These are phyloP conservation scores for Pythium grandisporangium DNA, from an alignment of 352 stramenopile genomes.

Conservation along the genomic window DNA sequence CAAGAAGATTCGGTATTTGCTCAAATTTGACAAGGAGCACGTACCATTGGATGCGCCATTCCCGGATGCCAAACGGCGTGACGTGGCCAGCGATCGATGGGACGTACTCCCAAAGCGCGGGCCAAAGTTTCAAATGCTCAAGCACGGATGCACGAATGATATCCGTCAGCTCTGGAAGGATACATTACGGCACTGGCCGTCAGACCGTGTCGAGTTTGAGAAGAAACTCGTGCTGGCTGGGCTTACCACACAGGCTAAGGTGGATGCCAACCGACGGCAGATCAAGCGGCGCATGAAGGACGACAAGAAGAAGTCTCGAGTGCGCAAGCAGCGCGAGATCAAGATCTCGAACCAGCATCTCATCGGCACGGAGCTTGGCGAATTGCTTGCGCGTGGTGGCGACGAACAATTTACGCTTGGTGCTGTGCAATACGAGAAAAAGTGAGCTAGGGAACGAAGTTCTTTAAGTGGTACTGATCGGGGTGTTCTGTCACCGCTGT, in stretches of 20 bases:
- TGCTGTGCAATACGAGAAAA: constrained; percentile 74
- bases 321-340: constrained; percentile 79
- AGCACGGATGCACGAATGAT: constrained; percentile 80
- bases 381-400: constrained; percentile 70
- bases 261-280: constrained; percentile 67
- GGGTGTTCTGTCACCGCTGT: too few relatives aligned
- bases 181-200: constrained; percentile 59
- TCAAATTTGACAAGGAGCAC: constrained; percentile 81
- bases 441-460: constrained; percentile 15
- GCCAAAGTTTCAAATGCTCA: constrained; percentile 68
- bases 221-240: constrained; percentile 72
- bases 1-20: constrained; percentile 81
- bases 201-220: constrained; percentile 70
- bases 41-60: constrained; percentile 73
- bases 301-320: constrained; percentile 73
- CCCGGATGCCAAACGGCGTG: constrained; percentile 55
- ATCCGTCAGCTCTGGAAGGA: constrained; percentile 79
- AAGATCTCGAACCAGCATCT: constrained; percentile 87
- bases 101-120: constrained; percentile 59
- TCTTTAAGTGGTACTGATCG: too few relatives aligned
- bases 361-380: constrained; percentile 76
- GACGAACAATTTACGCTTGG: constrained; percentile 77
- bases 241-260: constrained; percentile 75
- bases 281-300: constrained; percentile 76
- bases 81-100: constrained; percentile 56